Evolutionary conservation across 1,139 yeast genomes (phyloP).

Genomic region (Yamadazyma triangularis): DNA sequence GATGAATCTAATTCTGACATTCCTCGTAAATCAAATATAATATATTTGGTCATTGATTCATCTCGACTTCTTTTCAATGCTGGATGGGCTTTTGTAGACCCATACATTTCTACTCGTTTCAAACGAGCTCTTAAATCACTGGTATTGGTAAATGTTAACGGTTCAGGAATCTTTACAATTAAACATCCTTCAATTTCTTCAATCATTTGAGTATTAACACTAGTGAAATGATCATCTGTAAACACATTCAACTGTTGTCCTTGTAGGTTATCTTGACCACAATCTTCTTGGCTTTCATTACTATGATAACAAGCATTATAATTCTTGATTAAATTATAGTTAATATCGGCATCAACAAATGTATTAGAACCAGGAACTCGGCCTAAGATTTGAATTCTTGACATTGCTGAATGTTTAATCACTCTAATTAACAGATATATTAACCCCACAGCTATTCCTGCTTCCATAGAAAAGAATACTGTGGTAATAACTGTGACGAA

Average conservation of each 20-base stretch:
- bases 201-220: constrained; percentile 36
- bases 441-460: constrained; percentile 85
- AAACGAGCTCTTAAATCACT: constrained; percentile 76
- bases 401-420: constrained; percentile 77
- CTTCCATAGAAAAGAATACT: constrained; percentile 77
- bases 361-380: constrained; percentile 73
- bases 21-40: constrained; percentile 81
- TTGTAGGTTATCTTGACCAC: too few relatives aligned
- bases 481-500: constrained; percentile 69
- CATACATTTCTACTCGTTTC: constrained; percentile 75
- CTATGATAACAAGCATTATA: not conserved
- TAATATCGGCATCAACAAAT: constrained; percentile 72
- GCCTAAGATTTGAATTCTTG: constrained; percentile 86
- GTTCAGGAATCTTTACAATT: constrained; percentile 87
- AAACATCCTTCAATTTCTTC: constrained; percentile 85
- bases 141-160: constrained; percentile 86
- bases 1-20: constrained; percentile 87
- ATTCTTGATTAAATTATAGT: constrained; percentile 12
- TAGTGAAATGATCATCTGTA: constrained; percentile 33
- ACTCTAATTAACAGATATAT: constrained; percentile 76
- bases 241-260: too few relatives aligned
- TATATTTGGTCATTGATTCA: constrained; percentile 53
- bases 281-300: constrained; percentile 5
- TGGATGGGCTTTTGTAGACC: constrained; percentile 82
- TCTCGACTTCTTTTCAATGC: constrained; percentile 59